A percentile compares a stretch with the other conserved stretches of the same genome.
These are phyloP conservation scores for Coemansia sp. DNA, from an alignment of 192 early-diverging fungal species.

Conservation along the genomic window DNA sequence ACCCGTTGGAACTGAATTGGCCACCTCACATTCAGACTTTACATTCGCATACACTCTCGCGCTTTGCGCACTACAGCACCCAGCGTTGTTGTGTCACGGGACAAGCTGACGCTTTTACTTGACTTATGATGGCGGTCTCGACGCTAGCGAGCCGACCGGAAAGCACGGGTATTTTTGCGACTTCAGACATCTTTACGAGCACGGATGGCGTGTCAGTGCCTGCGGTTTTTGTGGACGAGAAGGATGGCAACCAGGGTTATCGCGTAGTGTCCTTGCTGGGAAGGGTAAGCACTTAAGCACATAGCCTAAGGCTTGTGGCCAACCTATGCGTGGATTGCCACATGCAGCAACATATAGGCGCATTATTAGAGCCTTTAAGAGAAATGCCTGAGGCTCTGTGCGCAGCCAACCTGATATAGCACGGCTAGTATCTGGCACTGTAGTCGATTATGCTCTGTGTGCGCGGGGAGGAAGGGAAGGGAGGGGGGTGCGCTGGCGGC, in stretches of 20 bases:
- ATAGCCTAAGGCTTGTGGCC: background rate
- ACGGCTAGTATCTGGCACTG: background rate
- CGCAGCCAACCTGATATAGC: background rate
- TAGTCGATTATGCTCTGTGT: background rate
- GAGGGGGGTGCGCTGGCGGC: background rate
- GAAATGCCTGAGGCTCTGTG: background rate
- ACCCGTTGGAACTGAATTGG: background rate
- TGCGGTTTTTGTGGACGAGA: slow-evolving; percentile 27
- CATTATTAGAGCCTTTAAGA: background rate
- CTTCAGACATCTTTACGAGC: slow-evolving; percentile 33
- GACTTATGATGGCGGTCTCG: background rate
- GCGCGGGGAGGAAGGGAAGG: background rate
- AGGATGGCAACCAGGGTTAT: slow-evolving; percentile 21
- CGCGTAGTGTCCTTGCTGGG: slow-evolving; percentile 42
- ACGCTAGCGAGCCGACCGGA: background rate
- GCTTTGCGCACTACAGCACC: background rate
- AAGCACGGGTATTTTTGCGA: background rate
- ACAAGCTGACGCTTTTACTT: background rate
- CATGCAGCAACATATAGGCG: background rate
- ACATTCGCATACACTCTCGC: background rate
- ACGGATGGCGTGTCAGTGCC: slow-evolving; percentile 47
- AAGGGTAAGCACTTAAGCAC: slow-evolving; percentile 23
- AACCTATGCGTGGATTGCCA: background rate
- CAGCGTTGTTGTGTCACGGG: background rate
- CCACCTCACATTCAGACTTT: background rate